Percentiles rank a stretch among this genome's conserved stretches.
Evolutionary conservation across 441 rosid genomes (phyloP).

Genomic region (Erysimum cheiri): DNA sequence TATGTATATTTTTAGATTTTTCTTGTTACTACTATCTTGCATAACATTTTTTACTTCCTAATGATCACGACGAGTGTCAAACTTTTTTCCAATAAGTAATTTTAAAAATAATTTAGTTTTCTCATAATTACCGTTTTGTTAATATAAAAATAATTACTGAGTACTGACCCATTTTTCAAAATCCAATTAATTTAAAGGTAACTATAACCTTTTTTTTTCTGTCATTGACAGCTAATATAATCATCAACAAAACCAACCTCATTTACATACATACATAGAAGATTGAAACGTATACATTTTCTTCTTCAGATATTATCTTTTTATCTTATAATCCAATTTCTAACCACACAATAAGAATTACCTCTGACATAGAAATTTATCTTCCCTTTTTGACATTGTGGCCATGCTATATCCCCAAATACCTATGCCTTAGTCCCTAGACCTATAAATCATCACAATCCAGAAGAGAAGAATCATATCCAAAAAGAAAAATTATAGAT

Average conservation of each 20-base stretch:
- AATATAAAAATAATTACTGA: too few relatives aligned
- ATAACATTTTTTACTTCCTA: too few relatives aligned
- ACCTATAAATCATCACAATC: constrained; percentile 3
- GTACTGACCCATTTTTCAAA: background rate
- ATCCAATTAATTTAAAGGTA: background rate
- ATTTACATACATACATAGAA: background rate
- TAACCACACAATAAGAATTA: constrained; percentile 26
- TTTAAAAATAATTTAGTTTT: too few relatives aligned
- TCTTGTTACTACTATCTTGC: too few relatives aligned
- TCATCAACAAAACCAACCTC: background rate
- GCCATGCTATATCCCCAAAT: constrained; percentile 33
- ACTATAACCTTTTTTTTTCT: background rate
- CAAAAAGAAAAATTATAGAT: background rate
- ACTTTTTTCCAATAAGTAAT: too few relatives aligned
- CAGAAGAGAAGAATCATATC: background rate
- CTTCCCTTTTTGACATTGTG: constrained; percentile 17
- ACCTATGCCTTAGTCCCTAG: background rate
- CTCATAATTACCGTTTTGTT: too few relatives aligned
- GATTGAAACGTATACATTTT: background rate
- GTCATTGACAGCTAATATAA: background rate
- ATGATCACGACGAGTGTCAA: too few relatives aligned
- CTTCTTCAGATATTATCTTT: background rate
- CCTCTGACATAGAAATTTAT: background rate
- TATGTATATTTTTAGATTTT: too few relatives aligned
- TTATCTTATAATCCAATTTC: constrained; percentile 6